These are phyloP conservation scores for Escallonia rubra DNA, from an alignment of 129 eudicot species.

Conservation along the genomic window DNA sequence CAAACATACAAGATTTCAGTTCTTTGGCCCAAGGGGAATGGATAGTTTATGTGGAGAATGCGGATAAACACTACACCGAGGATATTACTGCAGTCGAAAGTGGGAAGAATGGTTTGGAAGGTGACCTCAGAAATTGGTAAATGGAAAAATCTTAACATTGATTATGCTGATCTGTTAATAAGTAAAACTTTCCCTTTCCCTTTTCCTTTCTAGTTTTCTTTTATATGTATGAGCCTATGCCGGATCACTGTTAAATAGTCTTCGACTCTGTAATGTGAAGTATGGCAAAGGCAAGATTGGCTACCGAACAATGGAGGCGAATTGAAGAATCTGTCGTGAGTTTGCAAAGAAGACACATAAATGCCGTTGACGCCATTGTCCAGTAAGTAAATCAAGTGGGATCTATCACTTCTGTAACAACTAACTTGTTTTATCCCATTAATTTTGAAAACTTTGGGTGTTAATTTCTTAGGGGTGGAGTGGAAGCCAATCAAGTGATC, in stretches of 20 bases:
- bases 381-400: slow-evolving; percentile 17
- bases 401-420: not conserved
- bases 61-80: slow-evolving; percentile 40
- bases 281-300: slow-evolving; percentile 33
- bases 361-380: slow-evolving; percentile 31
- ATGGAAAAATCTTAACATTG: not conserved
- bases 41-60: slow-evolving; percentile 28
- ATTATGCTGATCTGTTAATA: not conserved
- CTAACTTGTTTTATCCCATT: not conserved
- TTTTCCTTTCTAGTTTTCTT: not conserved
- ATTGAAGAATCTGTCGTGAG: slow-evolving; percentile 35
- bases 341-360: slow-evolving; percentile 29
- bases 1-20: slow-evolving; percentile 29
- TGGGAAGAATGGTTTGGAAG: slow-evolving; percentile 29
- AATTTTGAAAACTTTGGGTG: not conserved
- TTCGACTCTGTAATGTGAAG: slow-evolving; percentile 17
- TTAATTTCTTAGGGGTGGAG: slow-evolving; percentile 26
- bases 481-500: slow-evolving; percentile 28
- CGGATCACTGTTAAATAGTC: not conserved
- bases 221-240: too few species aligned
- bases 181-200: not conserved
- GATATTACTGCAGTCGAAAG: slow-evolving; percentile 31
- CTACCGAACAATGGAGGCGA: slow-evolving; percentile 44
- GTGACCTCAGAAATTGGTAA: slow-evolving; percentile 41
- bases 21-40: slow-evolving; percentile 41